Conservation (phyloP, 805 yeast species). For the Nakazawaea ishiwadae region DNA sequence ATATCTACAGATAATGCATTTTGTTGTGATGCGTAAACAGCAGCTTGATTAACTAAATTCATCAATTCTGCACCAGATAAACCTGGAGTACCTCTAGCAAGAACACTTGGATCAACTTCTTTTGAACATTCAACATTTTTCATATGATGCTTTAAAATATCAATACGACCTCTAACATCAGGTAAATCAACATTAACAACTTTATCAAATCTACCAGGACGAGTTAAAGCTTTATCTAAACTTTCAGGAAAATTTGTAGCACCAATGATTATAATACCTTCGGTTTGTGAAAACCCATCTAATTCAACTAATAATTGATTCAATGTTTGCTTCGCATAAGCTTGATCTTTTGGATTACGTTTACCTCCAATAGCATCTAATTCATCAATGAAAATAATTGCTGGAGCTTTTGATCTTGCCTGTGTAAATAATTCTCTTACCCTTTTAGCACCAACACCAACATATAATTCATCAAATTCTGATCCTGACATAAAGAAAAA, state of each 20-base stretch:
- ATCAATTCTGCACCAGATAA: slow-evolving; percentile 96
- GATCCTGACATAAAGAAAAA: slow-evolving; percentile 98
- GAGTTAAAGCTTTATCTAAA: slow-evolving; percentile 91
- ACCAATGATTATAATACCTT: slow-evolving; percentile 93
- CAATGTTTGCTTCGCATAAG: slow-evolving; percentile 95
- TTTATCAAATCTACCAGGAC: slow-evolving; percentile 98
- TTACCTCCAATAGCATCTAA: slow-evolving; percentile 98
- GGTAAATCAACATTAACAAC: slow-evolving; percentile 93
- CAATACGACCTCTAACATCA: slow-evolving; percentile 95
- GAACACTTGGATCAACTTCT: slow-evolving; percentile 80
- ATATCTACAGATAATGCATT: slow-evolving; percentile 87
- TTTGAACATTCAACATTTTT: slow-evolving; percentile 81
- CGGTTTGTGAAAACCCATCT: slow-evolving; percentile 90
- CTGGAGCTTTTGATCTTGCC: slow-evolving; percentile 94
- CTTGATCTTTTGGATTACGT: slow-evolving; percentile 96
- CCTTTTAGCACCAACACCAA: slow-evolving; percentile 98
- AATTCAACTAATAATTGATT: slow-evolving; percentile 93
- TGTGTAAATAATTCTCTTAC: slow-evolving; percentile 91
- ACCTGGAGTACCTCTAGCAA: slow-evolving; percentile 98
- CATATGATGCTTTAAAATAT: slow-evolving; percentile 88
- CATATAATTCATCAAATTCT: slow-evolving; percentile 96
- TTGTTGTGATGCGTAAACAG: slow-evolving; percentile 91
- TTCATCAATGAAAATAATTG: slow-evolving; percentile 95
- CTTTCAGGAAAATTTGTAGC: slow-evolving; percentile 98
- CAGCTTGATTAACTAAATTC: slow-evolving; percentile 97